phyloP scores from a whole-genome alignment of 2,329 filamentous ascomycete species.

The Xylaria sp. region DNA sequence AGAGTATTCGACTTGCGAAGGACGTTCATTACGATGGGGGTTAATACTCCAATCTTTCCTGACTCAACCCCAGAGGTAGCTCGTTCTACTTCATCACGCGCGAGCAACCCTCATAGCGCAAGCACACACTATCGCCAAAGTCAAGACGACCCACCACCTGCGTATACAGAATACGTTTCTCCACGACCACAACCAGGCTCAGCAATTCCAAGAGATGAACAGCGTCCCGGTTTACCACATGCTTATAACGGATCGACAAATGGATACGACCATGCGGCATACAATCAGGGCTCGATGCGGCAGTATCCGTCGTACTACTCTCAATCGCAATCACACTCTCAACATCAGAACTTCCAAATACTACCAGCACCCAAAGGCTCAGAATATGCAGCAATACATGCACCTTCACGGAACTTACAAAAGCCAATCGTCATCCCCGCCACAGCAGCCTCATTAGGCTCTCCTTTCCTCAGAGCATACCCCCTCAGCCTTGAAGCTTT shows the following conservation, averaged over 20 bases:
- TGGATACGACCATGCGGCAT: background rate
- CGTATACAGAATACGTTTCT: conserved; percentile 8
- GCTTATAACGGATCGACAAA: background rate
- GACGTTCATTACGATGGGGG: background rate
- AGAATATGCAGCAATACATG: background rate
- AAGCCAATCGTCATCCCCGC: conserved; percentile 31
- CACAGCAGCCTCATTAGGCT: conserved; percentile 26
- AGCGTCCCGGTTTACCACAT: background rate
- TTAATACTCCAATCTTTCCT: background rate
- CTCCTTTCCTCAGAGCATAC: conserved; percentile 34
- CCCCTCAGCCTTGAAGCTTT: conserved; percentile 22
- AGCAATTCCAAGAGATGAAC: background rate
- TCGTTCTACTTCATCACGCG: background rate
- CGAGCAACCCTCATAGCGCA: background rate
- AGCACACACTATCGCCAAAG: background rate
- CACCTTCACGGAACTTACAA: conserved; percentile 6
- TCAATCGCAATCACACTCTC: background rate
- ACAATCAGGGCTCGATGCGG: background rate
- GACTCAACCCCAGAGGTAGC: background rate
- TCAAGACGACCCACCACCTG: conserved; percentile 10
- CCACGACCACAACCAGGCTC: background rate
- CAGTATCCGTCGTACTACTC: background rate
- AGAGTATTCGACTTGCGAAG: background rate
- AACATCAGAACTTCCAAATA: background rate
- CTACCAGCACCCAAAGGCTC: background rate